Evolutionary conservation across 257 asterid genomes (phyloP).

Genomic region (Plantago elongata): DNA sequence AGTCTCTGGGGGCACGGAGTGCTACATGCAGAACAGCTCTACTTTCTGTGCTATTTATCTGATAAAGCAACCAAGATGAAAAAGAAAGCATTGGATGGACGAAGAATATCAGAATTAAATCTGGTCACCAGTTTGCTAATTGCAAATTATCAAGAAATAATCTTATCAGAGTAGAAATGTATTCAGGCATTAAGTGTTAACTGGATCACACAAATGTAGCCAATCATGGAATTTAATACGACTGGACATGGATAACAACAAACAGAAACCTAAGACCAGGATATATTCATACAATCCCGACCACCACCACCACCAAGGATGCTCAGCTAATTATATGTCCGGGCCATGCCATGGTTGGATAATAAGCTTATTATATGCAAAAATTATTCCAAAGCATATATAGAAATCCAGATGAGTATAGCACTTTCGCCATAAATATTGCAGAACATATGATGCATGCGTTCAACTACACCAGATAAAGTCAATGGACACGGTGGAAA

Average conservation of each 20-base stretch:
- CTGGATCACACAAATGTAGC: neutral
- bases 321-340: too few species aligned
- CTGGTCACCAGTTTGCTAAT: conserved; percentile 1
- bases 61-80: conserved; percentile 23
- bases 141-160: conserved; percentile 11
- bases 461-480: conserved; percentile 4
- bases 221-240: neutral
- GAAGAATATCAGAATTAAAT: neutral
- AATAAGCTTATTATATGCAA: neutral
- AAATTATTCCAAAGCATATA: conserved; percentile 1
- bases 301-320: neutral
- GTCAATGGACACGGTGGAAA: conserved; percentile 11
- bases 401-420: neutral
- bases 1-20: conserved; percentile 88
- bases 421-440: too few species aligned
- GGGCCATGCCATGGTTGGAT: neutral
- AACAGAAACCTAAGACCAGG: conserved; percentile 10
- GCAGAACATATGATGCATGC: neutral
- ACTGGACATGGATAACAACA: conserved; percentile 13
- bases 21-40: conserved; percentile 97
- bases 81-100: conserved; percentile 14
- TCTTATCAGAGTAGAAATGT: conserved; percentile 5
- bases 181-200: conserved; percentile 1
- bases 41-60: conserved; percentile 94
- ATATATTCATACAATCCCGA: neutral